Percentiles rank a stretch among this genome's conserved stretches.
Conservation (phyloP, 2,329 filamentous ascomycete species). For the Rhynchosporium graminicola region DNA sequence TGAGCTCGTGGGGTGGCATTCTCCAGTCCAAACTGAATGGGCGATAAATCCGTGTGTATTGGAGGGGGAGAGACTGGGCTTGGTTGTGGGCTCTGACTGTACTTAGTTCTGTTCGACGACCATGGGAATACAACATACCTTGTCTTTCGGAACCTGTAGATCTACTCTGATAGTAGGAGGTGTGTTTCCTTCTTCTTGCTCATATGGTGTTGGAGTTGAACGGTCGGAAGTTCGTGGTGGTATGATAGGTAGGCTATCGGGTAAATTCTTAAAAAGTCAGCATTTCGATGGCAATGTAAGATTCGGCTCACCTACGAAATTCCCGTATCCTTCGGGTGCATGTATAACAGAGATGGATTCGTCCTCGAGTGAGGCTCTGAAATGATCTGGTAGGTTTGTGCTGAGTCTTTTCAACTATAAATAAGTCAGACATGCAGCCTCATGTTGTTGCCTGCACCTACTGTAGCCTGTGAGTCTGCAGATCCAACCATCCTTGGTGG, state of each 20-base stretch:
- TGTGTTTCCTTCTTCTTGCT: slow-evolving; percentile 24
- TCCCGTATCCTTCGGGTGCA: slow-evolving; percentile 78
- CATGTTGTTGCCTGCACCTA: slow-evolving; percentile 27
- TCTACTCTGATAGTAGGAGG: slow-evolving; percentile 27
- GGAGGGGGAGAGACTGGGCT: slow-evolving; percentile 58
- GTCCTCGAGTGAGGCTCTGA: slow-evolving; percentile 65
- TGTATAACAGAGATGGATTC: slow-evolving; percentile 90
- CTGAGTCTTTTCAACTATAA: slow-evolving; percentile 38
- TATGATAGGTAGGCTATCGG: slow-evolving; percentile 28
- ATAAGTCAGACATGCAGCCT: slow-evolving; percentile 26
- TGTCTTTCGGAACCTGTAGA: slow-evolving; percentile 33
- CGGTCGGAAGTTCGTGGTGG: slow-evolving; percentile 30
- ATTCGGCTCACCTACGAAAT: slow-evolving; percentile 63
- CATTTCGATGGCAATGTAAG: slow-evolving; percentile 14
- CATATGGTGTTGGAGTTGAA: slow-evolving; percentile 40
- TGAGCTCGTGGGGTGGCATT: slow-evolving; percentile 80
- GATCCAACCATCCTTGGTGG: slow-evolving; percentile 41
- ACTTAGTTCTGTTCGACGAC: slow-evolving; percentile 19
- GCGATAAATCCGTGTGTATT: slow-evolving; percentile 73
- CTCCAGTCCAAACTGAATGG: slow-evolving; percentile 64
- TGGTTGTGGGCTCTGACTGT: slow-evolving; percentile 32
- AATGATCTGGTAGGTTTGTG: slow-evolving; percentile 57
- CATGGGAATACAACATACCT: slow-evolving; percentile 26
- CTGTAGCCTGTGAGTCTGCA: slow-evolving; percentile 31
- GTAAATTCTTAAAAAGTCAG: slow-evolving; percentile 27